Percentiles rank a stretch among this genome's conserved stretches.
Evolutionary conservation across 208 protist genomes (phyloP).

Genomic region (Leptomonas seymouri): DNA sequence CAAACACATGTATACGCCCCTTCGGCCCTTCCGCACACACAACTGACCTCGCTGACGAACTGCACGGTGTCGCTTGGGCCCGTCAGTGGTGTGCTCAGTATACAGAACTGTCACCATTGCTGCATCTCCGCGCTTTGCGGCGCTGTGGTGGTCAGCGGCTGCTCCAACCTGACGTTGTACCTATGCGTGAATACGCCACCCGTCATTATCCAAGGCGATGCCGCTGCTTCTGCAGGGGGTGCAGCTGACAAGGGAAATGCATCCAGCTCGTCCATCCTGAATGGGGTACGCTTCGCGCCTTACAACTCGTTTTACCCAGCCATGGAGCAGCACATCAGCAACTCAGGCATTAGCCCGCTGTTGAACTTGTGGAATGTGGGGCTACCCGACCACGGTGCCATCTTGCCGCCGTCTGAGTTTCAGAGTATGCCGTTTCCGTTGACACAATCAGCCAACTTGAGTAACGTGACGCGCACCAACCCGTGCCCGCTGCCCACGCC

Average conservation of each 20-base stretch:
- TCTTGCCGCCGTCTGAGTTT: slow-evolving; percentile 86
- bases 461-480: slow-evolving; percentile 79
- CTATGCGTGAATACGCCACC: slow-evolving; percentile 90
- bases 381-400: slow-evolving; percentile 54
- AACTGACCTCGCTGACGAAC: slow-evolving; percentile 84
- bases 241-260: slow-evolving; percentile 35
- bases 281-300: slow-evolving; percentile 81
- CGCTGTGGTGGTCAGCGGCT: slow-evolving; percentile 78
- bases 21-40: slow-evolving; percentile 78
- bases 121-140: slow-evolving; percentile 82
- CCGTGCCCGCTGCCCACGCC: slow-evolving; percentile 71
- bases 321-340: slow-evolving; percentile 82
- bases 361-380: slow-evolving; percentile 91
- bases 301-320: slow-evolving; percentile 92
- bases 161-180: slow-evolving; percentile 72
- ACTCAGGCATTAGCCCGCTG: slow-evolving; percentile 81
- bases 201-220: slow-evolving; percentile 53
- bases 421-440: slow-evolving; percentile 78
- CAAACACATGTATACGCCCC: slow-evolving; percentile 82
- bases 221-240: slow-evolving; percentile 25
- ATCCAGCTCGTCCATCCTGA: slow-evolving; percentile 23
- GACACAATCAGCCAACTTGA: slow-evolving; percentile 48
- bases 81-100: slow-evolving; percentile 75
- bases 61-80: slow-evolving; percentile 87
- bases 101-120: slow-evolving; percentile 87